Evolutionary conservation across 2,329 filamentous ascomycete genomes (phyloP).

Genomic region (Pyrenophora seminiperda): DNA sequence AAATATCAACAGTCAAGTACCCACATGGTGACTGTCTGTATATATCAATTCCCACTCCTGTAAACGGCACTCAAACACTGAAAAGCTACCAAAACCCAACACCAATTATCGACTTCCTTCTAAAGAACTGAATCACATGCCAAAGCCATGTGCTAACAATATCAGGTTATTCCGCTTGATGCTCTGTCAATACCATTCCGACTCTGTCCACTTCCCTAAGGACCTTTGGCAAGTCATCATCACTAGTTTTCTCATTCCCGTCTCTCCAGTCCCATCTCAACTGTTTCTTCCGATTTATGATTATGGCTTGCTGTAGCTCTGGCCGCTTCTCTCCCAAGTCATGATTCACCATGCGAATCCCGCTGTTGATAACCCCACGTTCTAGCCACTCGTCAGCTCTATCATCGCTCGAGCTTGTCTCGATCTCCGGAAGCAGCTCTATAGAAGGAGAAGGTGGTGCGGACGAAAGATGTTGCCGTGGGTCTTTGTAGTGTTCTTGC

Average conservation of each 20-base stretch:
- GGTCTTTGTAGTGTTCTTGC: constrained; percentile 9
- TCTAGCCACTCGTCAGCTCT: constrained; percentile 27
- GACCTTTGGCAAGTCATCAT: not conserved
- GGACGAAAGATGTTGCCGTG: constrained; percentile 12
- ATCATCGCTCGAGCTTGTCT: constrained; percentile 16
- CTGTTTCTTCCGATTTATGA: constrained; percentile 5
- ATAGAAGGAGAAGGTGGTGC: constrained; percentile 12
- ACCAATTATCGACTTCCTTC: not conserved
- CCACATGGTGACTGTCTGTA: too few species aligned
- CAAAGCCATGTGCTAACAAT: not conserved
- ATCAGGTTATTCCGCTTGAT: not conserved
- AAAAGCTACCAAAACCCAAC: not conserved
- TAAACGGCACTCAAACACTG: not conserved
- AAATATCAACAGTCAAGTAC: too few species aligned
- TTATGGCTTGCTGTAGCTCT: constrained; percentile 2
- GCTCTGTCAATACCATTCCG: not conserved
- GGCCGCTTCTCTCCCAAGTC: constrained; percentile 8
- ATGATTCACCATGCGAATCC: constrained; percentile 4
- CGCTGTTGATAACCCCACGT: constrained; percentile 8
- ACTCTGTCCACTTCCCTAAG: not conserved
- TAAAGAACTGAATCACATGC: not conserved
- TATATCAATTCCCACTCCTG: too few species aligned
- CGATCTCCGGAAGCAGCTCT: constrained; percentile 18
- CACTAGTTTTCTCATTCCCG: not conserved
- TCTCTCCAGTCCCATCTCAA: constrained; percentile 10